These are phyloP conservation scores for Sporothrix pallida DNA, from an alignment of 2,329 filamentous ascomycete species.

Conservation along the genomic window DNA sequence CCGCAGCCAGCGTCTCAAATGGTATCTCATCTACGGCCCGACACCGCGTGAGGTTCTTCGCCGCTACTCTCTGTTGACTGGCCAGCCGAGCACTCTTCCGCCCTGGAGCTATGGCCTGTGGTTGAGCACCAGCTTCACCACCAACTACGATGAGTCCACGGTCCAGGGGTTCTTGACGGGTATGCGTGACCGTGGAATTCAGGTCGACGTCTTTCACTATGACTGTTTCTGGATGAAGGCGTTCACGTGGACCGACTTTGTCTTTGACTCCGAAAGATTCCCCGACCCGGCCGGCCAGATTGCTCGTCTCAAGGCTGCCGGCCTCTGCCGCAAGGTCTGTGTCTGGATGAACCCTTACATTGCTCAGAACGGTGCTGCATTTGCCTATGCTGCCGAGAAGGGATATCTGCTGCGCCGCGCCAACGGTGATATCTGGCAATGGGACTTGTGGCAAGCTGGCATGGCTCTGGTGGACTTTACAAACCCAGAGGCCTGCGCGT, in stretches of 20 bases:
- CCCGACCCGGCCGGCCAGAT: conserved; percentile 71
- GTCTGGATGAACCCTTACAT: conserved; percentile 81
- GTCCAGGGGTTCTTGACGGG: conserved; percentile 71
- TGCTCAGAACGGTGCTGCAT: conserved; percentile 70
- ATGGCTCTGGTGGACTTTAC: conserved; percentile 79
- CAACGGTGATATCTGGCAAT: conserved; percentile 75
- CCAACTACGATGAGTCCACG: conserved; percentile 72
- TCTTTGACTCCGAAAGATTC: conserved; percentile 71
- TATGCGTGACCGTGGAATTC: conserved; percentile 68
- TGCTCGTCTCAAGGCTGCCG: conserved; percentile 65
- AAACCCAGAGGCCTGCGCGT: conserved; percentile 69
- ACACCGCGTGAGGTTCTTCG: conserved; percentile 73
- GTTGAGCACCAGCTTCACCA: conserved; percentile 78
- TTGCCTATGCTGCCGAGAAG: conserved; percentile 66
- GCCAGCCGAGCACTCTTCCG: conserved; percentile 67
- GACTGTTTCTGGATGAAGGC: conserved; percentile 80
- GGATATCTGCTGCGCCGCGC: conserved; percentile 73
- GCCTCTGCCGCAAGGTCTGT: conserved; percentile 67
- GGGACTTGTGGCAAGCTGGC: conserved; percentile 78
- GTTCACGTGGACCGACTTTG: conserved; percentile 77
- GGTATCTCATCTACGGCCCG: conserved; percentile 74
- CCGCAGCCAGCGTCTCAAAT: conserved; percentile 71
- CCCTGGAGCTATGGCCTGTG: conserved; percentile 78
- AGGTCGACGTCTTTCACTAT: conserved; percentile 75
- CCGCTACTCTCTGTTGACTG: conserved; percentile 71